Evolutionary conservation across 1,284 basidiomycete species (phyloP).

Genomic region (Rhodotorula sp.): DNA sequence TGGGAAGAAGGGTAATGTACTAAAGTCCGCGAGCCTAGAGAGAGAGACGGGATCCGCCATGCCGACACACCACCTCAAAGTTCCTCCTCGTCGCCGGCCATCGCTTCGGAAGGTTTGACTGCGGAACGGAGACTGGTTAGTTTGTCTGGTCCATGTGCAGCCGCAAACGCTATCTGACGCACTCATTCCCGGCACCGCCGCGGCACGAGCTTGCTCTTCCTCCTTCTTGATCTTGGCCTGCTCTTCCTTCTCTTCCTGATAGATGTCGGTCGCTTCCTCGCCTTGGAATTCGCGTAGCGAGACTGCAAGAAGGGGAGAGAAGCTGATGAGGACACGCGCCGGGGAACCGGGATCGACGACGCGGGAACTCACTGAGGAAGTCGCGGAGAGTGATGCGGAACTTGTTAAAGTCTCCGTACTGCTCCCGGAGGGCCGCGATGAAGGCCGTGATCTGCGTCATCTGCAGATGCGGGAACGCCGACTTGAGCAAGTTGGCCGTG

Average conservation of each 20-base stretch:
- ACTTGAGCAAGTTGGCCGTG: constrained; percentile 78
- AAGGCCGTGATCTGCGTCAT: constrained; percentile 62
- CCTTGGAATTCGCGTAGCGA: constrained; percentile 83
- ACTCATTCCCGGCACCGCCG: constrained; percentile 91
- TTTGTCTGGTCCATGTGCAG: background rate
- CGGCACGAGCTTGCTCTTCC: constrained; percentile 81
- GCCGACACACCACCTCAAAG: constrained; percentile 1
- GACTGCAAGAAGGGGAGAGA: constrained; percentile 49
- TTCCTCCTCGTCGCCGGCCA: constrained; percentile 28
- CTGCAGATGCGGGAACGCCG: constrained; percentile 87
- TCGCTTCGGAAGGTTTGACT: constrained; percentile 25
- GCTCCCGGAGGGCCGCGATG: constrained; percentile 77
- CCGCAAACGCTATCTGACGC: background rate
- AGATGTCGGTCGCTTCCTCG: constrained; percentile 73
- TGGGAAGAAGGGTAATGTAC: background rate
- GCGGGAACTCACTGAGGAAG: constrained; percentile 51
- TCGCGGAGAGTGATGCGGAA: constrained; percentile 92
- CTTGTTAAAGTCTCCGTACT: constrained; percentile 81
- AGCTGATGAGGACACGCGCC: background rate
- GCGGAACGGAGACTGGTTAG: background rate
- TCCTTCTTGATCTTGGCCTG: constrained; percentile 75
- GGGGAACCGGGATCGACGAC: background rate
- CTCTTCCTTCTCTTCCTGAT: constrained; percentile 90
- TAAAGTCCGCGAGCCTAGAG: no score
- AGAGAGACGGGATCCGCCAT: background rate